phyloP scores from a whole-genome alignment of 805 yeast genomes.

The Ogataea salicorniae region DNA sequence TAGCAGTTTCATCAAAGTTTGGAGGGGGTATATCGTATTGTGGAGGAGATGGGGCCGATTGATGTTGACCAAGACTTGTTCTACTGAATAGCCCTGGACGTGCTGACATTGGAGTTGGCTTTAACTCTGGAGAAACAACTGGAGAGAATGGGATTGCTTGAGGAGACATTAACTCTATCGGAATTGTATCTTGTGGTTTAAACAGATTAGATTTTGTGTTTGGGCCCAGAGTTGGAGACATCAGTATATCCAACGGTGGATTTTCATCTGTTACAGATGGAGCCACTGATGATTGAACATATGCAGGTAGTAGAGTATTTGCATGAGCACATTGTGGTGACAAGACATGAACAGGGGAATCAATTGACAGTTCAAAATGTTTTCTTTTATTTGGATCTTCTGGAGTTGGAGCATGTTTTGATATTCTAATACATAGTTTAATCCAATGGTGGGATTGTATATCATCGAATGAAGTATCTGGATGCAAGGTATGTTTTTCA shows the following conservation, averaged over 20 bases:
- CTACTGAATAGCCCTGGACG: neutral
- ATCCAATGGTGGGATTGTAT: constrained; percentile 95
- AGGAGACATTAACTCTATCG: constrained; percentile 49
- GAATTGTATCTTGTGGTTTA: constrained; percentile 43
- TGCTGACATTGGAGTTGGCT: constrained; percentile 11
- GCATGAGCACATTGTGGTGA: constrained; percentile 77
- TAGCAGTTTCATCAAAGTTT: constrained; percentile 22
- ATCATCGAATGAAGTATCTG: constrained; percentile 75
- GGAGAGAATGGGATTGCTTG: constrained; percentile 63
- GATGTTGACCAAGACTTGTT: constrained; percentile 19
- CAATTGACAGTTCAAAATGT: constrained; percentile 91
- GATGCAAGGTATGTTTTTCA: constrained; percentile 59
- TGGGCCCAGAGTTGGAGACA: constrained; percentile 22
- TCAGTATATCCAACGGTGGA: constrained; percentile 22
- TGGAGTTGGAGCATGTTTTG: constrained; percentile 53
- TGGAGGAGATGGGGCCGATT: constrained; percentile 29
- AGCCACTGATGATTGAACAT: constrained; percentile 31
- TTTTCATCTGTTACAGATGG: constrained; percentile 5
- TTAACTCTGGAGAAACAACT: constrained; percentile 25
- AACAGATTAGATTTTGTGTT: constrained; percentile 44
- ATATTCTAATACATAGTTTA: constrained; percentile 77
- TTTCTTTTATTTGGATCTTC: constrained; percentile 54
- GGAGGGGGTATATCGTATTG: constrained; percentile 25
- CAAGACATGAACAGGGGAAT: constrained; percentile 84
- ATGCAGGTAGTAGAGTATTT: constrained; percentile 72